Base-by-base conservation (phyloP, 768 basidiomycete genomes). In the Pulveroboletus sp. region DNA sequence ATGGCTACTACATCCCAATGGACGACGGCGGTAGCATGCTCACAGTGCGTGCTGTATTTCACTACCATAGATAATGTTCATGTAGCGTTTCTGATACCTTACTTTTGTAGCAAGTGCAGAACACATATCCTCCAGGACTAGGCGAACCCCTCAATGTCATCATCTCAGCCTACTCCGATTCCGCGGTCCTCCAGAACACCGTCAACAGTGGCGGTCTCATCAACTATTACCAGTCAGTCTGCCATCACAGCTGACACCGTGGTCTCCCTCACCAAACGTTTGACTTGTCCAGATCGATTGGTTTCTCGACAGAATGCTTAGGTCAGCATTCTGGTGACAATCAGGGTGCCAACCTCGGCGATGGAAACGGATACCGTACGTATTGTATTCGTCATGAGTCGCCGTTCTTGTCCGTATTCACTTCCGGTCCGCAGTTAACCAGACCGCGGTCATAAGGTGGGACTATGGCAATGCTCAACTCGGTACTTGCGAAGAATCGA, bases 71-170 rank as follows among this genome's bases (percentile, higher is more conserved):
- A 10, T 50, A n/a, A 40, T 9, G 19, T 19, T 19, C 13, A 42
- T 36, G 20, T 35, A 19, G 43, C 33, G 29, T 33, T 20, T 40
- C 5, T n/a, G 1, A n/a, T 37, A 29, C 25, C 21, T 47, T 45
- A 24, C 52, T 45, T 23, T 45, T 56, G 7, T 52, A 87, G 83
- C 55, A 75, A 67, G 75, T 81, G 7, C 72, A 71, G 11, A 56
- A 63, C 16, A 90, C 89, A 8, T 83, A 71, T 58, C 87, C 88
- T 3, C 62, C 72, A 38, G 90, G 87, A 7, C 81, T 87, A 41
- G 90, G 90, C 31, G 94, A 95, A 70, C 93, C 93, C 6, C 67
- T 95, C 37, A 97, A 97, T 58, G 73, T 76, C 45, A 88, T 97
- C 58, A 70, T 97, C 19, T 84, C 87, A 20, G 87, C 77, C 9